Base-by-base conservation (phyloP, 495 filamentous ascomycete species). In the Penicillium diatomitis region DNA sequence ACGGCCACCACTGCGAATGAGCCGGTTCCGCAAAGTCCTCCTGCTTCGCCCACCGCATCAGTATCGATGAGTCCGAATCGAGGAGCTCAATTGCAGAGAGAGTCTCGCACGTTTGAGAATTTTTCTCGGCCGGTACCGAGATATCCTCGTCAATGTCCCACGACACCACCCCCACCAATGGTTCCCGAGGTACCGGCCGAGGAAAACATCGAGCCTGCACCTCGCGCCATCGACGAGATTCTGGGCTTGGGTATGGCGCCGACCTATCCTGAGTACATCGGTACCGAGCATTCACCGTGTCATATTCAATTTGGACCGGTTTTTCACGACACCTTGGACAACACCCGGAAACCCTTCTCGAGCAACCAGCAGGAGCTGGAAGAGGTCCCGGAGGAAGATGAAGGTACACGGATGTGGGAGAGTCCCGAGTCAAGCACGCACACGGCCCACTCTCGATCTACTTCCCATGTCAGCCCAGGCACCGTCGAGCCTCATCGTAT, bases 331-430 rank as follows among this genome's bases (percentile, higher is more conserved):
- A 60, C 71, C 5, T 6, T 42, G 29, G 64, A 73, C 41, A 72
- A 71, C 58, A 61, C 71, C 30, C 57, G 79, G 44, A 61, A 75
- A 28, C 62, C 67, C 47, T 69, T 74, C 32, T 57, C 76, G 55
- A 70, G 50, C 44, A 65, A 65, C 38, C 55, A 69, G 4, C 70
- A 69, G 27, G 68, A 78, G 28, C 60, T 89, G 31, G 73, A 81
- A 35, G 75, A 88, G 50, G 85, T 92, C 8, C 81, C 84, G 3
- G 87, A 94, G 61, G 87, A 90, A 57, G 86, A 90, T 38, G 64
- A 69, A 56, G 52, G 53, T 7, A 67, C 64, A 6, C 58, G 61
- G 29, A 52, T 61, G 51, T 66, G 63, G 53, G 57, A 65, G 30
- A 67, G 60, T 39, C 57, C 65, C 0, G 55, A 60, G 10, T 47